Conservation (phyloP, 1,284 basidiomycete species). For the Rugosomyces carneus region DNA sequence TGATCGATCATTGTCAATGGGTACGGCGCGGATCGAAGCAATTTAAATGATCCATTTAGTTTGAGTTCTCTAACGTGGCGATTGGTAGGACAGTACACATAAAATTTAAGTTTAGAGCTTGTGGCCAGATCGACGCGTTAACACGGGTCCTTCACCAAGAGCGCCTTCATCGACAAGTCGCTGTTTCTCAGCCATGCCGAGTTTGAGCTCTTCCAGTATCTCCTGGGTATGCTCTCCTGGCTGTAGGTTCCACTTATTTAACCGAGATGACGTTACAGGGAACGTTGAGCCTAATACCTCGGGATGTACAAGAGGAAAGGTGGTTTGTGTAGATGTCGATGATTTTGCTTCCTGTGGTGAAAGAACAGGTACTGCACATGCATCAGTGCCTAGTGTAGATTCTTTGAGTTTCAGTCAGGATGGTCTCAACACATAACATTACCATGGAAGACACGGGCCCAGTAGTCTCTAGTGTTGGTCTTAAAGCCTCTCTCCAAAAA, state of each 20-base stretch:
- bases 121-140: conserved; percentile 9
- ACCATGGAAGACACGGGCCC: conserved; percentile 67
- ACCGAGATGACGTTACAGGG: conserved; percentile 23
- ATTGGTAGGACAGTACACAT: too few species aligned
- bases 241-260: conserved; percentile 21
- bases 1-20: too few species aligned
- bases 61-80: too few species aligned
- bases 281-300: conserved; percentile 27
- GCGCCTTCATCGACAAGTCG: conserved; percentile 38
- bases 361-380: conserved; percentile 75
- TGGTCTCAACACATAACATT: conserved; percentile 12
- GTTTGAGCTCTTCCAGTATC: conserved; percentile 43
- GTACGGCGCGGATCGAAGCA: too few species aligned
- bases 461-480: conserved; percentile 57
- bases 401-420: neutral
- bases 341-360: conserved; percentile 52
- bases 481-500: conserved; percentile 65
- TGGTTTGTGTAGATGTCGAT: conserved; percentile 28
- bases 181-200: conserved; percentile 31
- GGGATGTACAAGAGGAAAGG: conserved; percentile 48
- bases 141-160: conserved; percentile 27
- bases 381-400: conserved; percentile 52
- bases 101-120: conserved; percentile 15
- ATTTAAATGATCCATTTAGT: too few species aligned
- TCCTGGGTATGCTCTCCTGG: conserved; percentile 50